These are phyloP conservation scores for Panaeolus cyanescens DNA, from an alignment of 768 basidiomycete genomes.

Conservation along the genomic window DNA sequence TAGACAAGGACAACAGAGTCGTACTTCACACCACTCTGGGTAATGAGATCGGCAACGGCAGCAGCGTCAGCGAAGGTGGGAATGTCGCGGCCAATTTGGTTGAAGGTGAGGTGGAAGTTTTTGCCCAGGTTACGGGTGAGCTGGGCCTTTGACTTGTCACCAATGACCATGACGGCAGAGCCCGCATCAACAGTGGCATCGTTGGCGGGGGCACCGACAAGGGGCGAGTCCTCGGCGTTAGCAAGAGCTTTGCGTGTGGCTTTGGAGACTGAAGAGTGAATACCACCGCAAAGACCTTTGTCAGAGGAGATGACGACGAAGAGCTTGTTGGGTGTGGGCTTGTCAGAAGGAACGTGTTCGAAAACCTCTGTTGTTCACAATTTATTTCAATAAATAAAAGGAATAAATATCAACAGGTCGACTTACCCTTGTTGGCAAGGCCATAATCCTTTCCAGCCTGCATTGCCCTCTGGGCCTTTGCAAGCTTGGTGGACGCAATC, in stretches of 20 bases:
- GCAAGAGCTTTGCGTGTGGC: conserved; percentile 74
- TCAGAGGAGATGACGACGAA: conserved; percentile 96
- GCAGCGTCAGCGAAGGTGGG: conserved; percentile 97
- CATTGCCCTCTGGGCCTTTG: conserved; percentile 96
- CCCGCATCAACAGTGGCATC: conserved; percentile 52
- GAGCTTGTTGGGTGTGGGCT: conserved; percentile 74
- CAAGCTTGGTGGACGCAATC: conserved; percentile 97
- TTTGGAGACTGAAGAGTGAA: conserved; percentile 96
- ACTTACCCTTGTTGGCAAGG: conserved; percentile 83
- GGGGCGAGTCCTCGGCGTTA: conserved; percentile 50
- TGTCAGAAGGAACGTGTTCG: conserved; percentile 70
- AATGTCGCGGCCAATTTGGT: conserved; percentile 96
- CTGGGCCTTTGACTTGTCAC: conserved; percentile 97
- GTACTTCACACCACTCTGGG: conserved; percentile 81
- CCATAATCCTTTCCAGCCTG: conserved; percentile 90
- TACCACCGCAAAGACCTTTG: conserved; percentile 99
- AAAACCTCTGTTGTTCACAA: conserved; percentile 76
- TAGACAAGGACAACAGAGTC: conserved; percentile 82
- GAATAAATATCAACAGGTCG: not conserved
- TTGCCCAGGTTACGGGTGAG: conserved; percentile 64
- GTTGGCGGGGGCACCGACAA: conserved; percentile 43
- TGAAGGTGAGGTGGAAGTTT: conserved; percentile 86
- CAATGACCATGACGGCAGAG: conserved; percentile 83
- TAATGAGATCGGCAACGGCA: conserved; percentile 89
- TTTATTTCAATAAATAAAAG: conserved; percentile 3